Evolutionary conservation across 1,139 yeast genomes (phyloP).

Genomic region (Hansenula sp.): DNA sequence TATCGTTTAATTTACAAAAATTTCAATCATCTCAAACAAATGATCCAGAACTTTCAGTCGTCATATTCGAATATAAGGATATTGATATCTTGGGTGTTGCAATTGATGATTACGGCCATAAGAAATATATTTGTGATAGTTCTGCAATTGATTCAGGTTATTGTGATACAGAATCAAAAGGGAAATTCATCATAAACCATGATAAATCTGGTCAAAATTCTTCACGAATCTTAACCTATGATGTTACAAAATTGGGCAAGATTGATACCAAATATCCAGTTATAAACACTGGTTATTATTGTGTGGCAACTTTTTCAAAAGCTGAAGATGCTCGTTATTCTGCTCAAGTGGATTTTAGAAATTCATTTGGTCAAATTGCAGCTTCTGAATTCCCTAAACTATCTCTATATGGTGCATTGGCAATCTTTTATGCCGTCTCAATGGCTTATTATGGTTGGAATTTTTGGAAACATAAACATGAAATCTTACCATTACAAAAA

Average conservation of each 20-base stretch:
- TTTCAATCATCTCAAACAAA: slow-evolving; percentile 28
- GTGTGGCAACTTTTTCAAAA: slow-evolving; percentile 68
- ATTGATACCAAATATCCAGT: slow-evolving; percentile 63
- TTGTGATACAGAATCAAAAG: slow-evolving; percentile 54
- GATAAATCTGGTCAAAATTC: slow-evolving; percentile 36
- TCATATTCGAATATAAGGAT: slow-evolving; percentile 83
- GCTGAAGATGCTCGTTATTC: slow-evolving; percentile 42
- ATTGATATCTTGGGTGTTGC: slow-evolving; percentile 59
- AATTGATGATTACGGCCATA: slow-evolving; percentile 25
- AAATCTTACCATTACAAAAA: slow-evolving; percentile 85
- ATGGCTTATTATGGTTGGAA: slow-evolving; percentile 82
- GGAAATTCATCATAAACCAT: slow-evolving; percentile 55
- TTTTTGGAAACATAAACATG: slow-evolving; percentile 81
- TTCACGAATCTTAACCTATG: slow-evolving; percentile 54
- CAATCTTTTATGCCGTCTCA: slow-evolving; percentile 78
- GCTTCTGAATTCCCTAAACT: slow-evolving; percentile 91
- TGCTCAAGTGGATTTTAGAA: slow-evolving; percentile 75
- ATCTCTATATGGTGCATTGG: slow-evolving; percentile 83
- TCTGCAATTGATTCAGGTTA: slow-evolving; percentile 52
- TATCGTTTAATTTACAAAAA: slow-evolving; percentile 46
- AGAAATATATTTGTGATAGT: slow-evolving; percentile 73
- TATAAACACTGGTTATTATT: slow-evolving; percentile 81
- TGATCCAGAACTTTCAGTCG: slow-evolving; percentile 52
- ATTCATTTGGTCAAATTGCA: slow-evolving; percentile 84
- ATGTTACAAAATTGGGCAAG: slow-evolving; percentile 53